phyloP scores from a whole-genome alignment of 495 filamentous ascomycete genomes.

The Recurvomyces mirabilis region DNA sequence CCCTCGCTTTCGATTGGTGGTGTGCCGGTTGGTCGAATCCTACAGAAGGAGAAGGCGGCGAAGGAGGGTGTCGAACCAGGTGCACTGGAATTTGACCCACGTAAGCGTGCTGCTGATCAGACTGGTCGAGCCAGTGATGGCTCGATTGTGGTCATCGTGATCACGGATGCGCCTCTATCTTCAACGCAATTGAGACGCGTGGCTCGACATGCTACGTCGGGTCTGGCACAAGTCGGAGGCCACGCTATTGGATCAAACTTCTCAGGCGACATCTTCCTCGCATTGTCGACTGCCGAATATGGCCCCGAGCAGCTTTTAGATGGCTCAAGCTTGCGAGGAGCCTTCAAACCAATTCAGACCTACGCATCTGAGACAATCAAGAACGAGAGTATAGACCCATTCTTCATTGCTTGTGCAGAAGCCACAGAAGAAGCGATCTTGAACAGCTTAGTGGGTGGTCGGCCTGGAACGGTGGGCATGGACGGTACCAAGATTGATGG shows the following conservation, averaged over 20 bases:
- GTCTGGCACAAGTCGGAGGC: conserved; percentile 36
- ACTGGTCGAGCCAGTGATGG: conserved; percentile 34
- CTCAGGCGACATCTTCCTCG: conserved; percentile 44
- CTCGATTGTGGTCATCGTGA: conserved; percentile 43
- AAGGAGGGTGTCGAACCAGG: neutral
- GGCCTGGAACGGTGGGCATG: conserved; percentile 37
- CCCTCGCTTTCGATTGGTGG: conserved; percentile 38
- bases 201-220: conserved; percentile 42
- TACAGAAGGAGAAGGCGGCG: conserved; percentile 22
- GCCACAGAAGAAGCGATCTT: conserved; percentile 43
- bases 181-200: conserved; percentile 41
- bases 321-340: conserved; percentile 3
- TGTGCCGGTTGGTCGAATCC: conserved; percentile 38
- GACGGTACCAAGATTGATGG: conserved; percentile 32
- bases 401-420: conserved; percentile 42
- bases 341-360: conserved; percentile 24
- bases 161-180: conserved; percentile 42
- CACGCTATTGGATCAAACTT: conserved; percentile 34
- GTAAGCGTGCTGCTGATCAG: too few species aligned
- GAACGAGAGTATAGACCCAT: conserved; percentile 38
- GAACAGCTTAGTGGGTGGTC: conserved; percentile 39
- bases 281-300: conserved; percentile 40
- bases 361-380: conserved; percentile 34
- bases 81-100: too few species aligned
- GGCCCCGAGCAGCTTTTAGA: conserved; percentile 26